phyloP scores from a whole-genome alignment of 179 eudicot species.

The Gypsophila paniculata region DNA sequence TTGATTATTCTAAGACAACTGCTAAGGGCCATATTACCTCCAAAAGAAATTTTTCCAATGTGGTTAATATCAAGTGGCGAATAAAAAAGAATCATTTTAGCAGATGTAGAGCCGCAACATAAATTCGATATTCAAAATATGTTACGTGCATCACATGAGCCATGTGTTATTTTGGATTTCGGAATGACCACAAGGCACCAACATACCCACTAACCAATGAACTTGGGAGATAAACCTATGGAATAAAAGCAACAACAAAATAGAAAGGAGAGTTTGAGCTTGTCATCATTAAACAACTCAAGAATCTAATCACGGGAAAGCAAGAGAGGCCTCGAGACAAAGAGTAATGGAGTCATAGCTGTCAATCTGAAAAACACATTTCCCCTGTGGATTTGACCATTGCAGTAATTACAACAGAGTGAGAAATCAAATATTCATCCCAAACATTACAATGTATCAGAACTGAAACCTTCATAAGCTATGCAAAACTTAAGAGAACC shows the following conservation, averaged over 20 bases:
- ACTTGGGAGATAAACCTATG: neutral
- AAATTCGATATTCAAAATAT: neutral
- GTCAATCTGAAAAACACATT: constrained; percentile 1
- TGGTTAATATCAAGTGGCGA: neutral
- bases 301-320: neutral
- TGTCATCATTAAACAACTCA: neutral
- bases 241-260: neutral
- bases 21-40: neutral
- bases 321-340: neutral
- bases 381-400: neutral
- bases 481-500: constrained; percentile 1
- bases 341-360: neutral
- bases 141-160: no score
- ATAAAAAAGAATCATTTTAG: no score
- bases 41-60: neutral
- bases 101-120: neutral
- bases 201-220: neutral
- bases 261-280: neutral
- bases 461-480: constrained; percentile 1
- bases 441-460: constrained; percentile 5
- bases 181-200: neutral
- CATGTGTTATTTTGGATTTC: neutral
- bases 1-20: neutral
- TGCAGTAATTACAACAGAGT: neutral
- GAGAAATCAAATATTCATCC: neutral